Evolutionary conservation across 192 early-diverging fungal genomes (phyloP).

Genomic region (Coemansia furcata): DNA sequence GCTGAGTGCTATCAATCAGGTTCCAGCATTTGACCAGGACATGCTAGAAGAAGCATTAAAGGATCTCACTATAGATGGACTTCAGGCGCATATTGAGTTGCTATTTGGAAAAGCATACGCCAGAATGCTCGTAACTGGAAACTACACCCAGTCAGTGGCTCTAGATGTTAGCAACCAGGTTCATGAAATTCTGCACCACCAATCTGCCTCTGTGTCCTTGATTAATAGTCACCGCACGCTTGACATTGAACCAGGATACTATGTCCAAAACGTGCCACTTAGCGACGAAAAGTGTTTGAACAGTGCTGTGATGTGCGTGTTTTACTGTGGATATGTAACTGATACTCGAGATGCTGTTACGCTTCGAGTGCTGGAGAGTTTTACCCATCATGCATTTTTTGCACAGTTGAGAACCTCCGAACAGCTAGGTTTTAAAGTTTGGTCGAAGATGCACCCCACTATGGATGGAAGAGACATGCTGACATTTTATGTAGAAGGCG

Average conservation of each 20-base stretch:
- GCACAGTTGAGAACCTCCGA: slow-evolving; percentile 88
- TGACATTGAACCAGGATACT: slow-evolving; percentile 26
- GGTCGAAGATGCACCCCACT: background rate
- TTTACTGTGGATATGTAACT: slow-evolving; percentile 70
- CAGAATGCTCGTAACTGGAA: slow-evolving; percentile 81
- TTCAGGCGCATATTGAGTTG: slow-evolving; percentile 67
- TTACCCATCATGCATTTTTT: slow-evolving; percentile 78
- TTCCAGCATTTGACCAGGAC: slow-evolving; percentile 56
- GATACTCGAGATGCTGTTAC: slow-evolving; percentile 57
- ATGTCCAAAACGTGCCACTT: slow-evolving; percentile 2
- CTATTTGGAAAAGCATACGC: slow-evolving; percentile 64
- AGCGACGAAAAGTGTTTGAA: slow-evolving; percentile 75
- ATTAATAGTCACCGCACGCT: background rate
- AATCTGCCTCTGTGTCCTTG: slow-evolving; percentile 44
- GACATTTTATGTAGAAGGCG: slow-evolving; percentile 77
- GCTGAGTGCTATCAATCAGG: background rate
- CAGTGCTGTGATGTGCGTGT: slow-evolving; percentile 70
- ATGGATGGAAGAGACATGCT: slow-evolving; percentile 21
- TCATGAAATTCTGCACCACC: slow-evolving; percentile 55
- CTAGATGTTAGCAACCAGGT: slow-evolving; percentile 55
- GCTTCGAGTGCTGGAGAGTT: slow-evolving; percentile 65
- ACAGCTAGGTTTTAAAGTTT: slow-evolving; percentile 65
- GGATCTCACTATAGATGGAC: slow-evolving; percentile 66
- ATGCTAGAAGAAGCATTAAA: slow-evolving; percentile 61
- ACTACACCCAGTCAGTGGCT: slow-evolving; percentile 65